Evolutionary conservation across 2,329 filamentous ascomycete genomes (phyloP), one percentile per base, ranked within the genome.

Genomic region (Aspergillus carbonarius): DNA sequence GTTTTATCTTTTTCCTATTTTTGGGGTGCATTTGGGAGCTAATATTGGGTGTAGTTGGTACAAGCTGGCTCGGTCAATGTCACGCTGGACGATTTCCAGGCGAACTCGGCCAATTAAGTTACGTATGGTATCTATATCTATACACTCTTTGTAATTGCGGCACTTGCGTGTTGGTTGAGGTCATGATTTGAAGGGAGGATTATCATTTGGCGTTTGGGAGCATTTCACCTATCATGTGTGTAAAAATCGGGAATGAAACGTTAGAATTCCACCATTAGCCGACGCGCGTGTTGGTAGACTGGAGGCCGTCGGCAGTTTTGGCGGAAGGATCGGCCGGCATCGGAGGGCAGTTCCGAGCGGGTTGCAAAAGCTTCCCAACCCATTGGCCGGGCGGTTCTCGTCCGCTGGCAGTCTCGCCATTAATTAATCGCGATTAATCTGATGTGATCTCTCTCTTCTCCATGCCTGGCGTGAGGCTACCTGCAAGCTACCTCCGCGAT

Each of bases 41-140:
- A 51, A 60, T 47, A 23, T 39, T 50, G 18, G 50, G 60, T 63
- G 54, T 60, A 92, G 88, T 86, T 99, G 63, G 92, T 98, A 30
- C 90, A 97, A 86, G 92, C 95, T 5, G 93, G 95, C 51, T 93
- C 95, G 8, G 93, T 98, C 12, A 91, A 86, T 57, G 88, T 98
- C 53, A 92, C 90, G 0, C 76, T 95, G 12, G 89, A 96, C 63
- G 91, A 90, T 5, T 91, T 98, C 72, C 84, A 88, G 65, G 92
- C 92, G 27, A 63, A 59, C 52, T 40, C 60, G 18, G 27, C 57
- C 23, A 59, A 62, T 15, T 58, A 51, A 55, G 54, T 30, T 27
- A 54, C 59, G 39, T 58, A 57, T 30, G 48, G 39, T 60, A 57
- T 30, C 37, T 57, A 56, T 63, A 60, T 30, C 30, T 32, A 32